Percentiles rank a stretch among this genome's conserved stretches.
These are phyloP conservation scores for Penicillium riverlandense DNA, from an alignment of 495 filamentous ascomycete species.

Conservation along the genomic window DNA sequence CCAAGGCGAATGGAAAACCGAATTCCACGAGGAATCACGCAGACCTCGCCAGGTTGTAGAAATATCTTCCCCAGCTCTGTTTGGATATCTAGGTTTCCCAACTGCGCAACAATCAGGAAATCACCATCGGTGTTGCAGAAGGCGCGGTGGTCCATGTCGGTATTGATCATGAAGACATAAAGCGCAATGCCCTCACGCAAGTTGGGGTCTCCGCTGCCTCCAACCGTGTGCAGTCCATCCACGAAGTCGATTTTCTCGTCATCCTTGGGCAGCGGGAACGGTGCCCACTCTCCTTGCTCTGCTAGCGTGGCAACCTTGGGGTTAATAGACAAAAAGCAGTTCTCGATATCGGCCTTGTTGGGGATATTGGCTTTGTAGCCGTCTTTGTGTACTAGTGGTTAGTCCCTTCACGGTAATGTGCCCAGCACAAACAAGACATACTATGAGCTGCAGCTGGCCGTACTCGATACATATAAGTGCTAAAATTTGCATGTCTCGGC, in stretches of 20 bases:
- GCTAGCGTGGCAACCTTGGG: conserved; percentile 27
- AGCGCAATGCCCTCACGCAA: conserved; percentile 28
- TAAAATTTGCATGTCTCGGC: conserved; percentile 30
- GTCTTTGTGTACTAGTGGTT: conserved; percentile 9
- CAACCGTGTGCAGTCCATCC: conserved; percentile 32
- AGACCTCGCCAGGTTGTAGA: conserved; percentile 35
- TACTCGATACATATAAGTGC: conserved; percentile 35
- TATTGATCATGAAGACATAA: conserved; percentile 31
- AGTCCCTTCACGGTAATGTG: not conserved
- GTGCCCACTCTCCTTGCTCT: conserved; percentile 35
- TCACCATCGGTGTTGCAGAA: conserved; percentile 37
- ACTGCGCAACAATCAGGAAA: conserved; percentile 32
- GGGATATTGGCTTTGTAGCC: conserved; percentile 26
- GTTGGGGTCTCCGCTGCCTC: conserved; percentile 31
- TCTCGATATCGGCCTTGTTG: conserved; percentile 30
- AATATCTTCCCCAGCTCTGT: conserved; percentile 37
- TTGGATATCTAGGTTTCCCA: conserved; percentile 34
- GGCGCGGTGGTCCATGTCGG: conserved; percentile 26
- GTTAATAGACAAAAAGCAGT: conserved; percentile 34
- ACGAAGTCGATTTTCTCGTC: conserved; percentile 32
- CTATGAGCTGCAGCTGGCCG: conserved; percentile 34
- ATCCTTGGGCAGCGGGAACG: conserved; percentile 27
- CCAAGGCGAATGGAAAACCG: conserved; percentile 22
- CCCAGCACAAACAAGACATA: conserved; percentile 10
- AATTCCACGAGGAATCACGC: conserved; percentile 32